Percentiles rank a stretch among this genome's conserved stretches.
These are phyloP conservation scores for Pleodorina starrii DNA, from an alignment of 139 green algal species.

Conservation along the genomic window DNA sequence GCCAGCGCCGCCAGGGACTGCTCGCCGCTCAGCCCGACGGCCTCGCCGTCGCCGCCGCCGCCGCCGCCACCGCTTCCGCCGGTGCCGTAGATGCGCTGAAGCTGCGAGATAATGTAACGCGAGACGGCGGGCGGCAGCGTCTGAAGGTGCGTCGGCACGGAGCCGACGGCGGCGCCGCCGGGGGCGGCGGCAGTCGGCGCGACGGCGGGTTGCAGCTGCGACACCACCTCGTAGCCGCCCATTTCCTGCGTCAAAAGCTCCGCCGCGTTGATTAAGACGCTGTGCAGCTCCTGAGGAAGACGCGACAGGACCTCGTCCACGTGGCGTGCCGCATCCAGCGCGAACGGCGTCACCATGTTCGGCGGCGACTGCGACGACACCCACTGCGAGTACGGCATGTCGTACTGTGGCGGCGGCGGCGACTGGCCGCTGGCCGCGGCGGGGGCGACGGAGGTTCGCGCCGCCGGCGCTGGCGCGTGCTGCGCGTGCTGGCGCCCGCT, in stretches of 20 bases:
- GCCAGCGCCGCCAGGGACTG: conserved; percentile 7
- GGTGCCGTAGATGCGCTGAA: conserved; percentile 13
- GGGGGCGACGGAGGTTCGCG: not conserved
- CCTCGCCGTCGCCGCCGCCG: not conserved
- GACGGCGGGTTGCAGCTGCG: not conserved
- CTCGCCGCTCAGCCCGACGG: not conserved
- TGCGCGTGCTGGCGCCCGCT: not conserved
- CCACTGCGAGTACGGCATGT: conserved; percentile 41
- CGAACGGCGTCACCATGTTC: not conserved
- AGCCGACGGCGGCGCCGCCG: not conserved
- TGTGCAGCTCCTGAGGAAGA: conserved; percentile 37
- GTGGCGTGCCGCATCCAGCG: conserved; percentile 7
- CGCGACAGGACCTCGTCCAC: conserved; percentile 39
- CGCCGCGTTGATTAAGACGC: conserved; percentile 32
- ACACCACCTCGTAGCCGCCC: not conserved
- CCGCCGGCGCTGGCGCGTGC: not conserved
- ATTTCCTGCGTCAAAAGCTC: conserved; percentile 5
- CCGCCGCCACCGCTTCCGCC: no score
- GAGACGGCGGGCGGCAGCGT: conserved; percentile 22
- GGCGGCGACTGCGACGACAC: conserved; percentile 21
- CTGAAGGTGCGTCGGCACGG: not conserved
- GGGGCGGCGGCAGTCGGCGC: not conserved
- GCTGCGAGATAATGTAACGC: conserved; percentile 21
- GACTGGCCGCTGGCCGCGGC: not conserved
- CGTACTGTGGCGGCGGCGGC: no score